Base-by-base conservation (phyloP, 495 filamentous ascomycete species). In the Talaromyces stipitatus region DNA sequence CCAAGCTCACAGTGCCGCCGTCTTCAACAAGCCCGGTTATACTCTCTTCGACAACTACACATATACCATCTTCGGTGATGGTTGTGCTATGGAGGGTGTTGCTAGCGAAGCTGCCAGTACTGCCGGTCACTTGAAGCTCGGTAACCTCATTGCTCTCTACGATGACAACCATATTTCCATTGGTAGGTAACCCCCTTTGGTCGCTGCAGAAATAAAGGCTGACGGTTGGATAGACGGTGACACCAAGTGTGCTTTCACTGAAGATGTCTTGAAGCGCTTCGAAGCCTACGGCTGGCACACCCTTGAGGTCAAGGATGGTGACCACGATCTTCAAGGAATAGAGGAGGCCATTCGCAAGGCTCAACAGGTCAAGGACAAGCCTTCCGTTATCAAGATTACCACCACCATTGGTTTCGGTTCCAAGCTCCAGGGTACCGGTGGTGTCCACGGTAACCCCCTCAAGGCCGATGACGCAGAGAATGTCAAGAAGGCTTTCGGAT, bases 91-190 rank as follows among this genome's bases (percentile, higher is more conserved):
- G 92, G 94, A 99, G 79, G 94, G 94, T 79, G 84, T 99, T 81
- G 88, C 95, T 60, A 81, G 82, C 69, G 94, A 99, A 78, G 95
- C 94, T 60, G 91, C 85, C 61, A 95, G 90, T 50, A 82, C 86
- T 66, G 94, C 94, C 62, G 94, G 94, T 71, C 94, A 99, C 76
- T 78, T 97, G 74, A 90, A 97, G 80, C 81, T 99, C 33, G 95
- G 94, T 60, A 99, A 97, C 82, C 78, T 99, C 60, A 97, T 99
- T 70, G 83, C 82, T 69, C 81, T 99, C 74, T 99, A 94, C 72
- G 94, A 99, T 68, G 94, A 99, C 80, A 99, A 99, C 81, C 87
- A 94, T 68, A 98, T 98, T 71, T 95, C 90, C 67, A 90, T 90
- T 63, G 85, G 86, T 89, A 75, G 63, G 81, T 54, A 4, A 5